Evolutionary conservation across 2,329 filamentous ascomycete genomes (phyloP).

Genomic region (Thelonectria rubi): DNA sequence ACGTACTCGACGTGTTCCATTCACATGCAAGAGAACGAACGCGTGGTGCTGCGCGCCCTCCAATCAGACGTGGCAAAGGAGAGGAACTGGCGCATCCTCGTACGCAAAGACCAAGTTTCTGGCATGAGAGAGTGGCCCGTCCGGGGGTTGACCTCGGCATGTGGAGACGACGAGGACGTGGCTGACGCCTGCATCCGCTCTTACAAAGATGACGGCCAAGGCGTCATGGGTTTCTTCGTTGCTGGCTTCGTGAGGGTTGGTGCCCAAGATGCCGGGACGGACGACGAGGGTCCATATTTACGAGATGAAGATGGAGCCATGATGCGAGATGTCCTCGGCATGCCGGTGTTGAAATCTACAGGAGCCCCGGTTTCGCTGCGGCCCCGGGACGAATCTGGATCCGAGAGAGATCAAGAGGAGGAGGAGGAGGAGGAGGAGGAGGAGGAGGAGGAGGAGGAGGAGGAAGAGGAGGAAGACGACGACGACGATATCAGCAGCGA

Average conservation of each 20-base stretch:
- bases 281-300: slow-evolving; percentile 59
- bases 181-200: slow-evolving; percentile 83
- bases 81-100: slow-evolving; percentile 81
- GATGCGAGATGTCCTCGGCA: slow-evolving; percentile 52
- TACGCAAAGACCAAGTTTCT: slow-evolving; percentile 74
- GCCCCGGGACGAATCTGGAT: slow-evolving; percentile 28
- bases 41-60: slow-evolving; percentile 79
- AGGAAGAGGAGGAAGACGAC: slow-evolving; percentile 38
- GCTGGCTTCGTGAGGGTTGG: slow-evolving; percentile 74
- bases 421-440: slow-evolving; percentile 41
- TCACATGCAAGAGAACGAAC: slow-evolving; percentile 87
- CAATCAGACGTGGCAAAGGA: slow-evolving; percentile 70
- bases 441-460: slow-evolving; percentile 41
- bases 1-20: slow-evolving; percentile 96
- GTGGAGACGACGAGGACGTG: slow-evolving; percentile 60
- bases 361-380: slow-evolving; percentile 44
- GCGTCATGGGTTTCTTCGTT: slow-evolving; percentile 96
- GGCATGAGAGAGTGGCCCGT: slow-evolving; percentile 82
- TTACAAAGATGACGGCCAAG: slow-evolving; percentile 80
- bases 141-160: slow-evolving; percentile 63
- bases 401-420: slow-evolving; percentile 35
- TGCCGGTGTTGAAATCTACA: slow-evolving; percentile 50
- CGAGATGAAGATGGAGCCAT: slow-evolving; percentile 65
- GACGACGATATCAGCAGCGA: slow-evolving; percentile 28
- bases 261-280: slow-evolving; percentile 29